phyloP scores from a whole-genome alignment of 495 filamentous ascomycete genomes.

The Neurospora intermedia region DNA sequence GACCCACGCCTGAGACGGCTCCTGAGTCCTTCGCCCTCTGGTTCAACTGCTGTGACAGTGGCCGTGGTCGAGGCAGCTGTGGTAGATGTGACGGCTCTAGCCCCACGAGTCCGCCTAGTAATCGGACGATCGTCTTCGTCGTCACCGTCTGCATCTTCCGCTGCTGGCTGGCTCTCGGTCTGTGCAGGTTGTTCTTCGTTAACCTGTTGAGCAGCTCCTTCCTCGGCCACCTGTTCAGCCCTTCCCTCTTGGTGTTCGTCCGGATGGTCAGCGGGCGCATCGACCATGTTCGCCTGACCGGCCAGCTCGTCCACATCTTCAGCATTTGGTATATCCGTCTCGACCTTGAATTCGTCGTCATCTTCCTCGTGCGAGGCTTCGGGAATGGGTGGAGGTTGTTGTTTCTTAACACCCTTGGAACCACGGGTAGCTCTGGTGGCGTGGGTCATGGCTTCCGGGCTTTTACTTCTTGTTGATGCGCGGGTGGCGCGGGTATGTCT shows the following conservation, averaged over 20 bases:
- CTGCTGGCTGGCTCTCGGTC: slow-evolving; percentile 26
- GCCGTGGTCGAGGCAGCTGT: slow-evolving; percentile 13
- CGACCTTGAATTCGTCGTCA: slow-evolving; percentile 14
- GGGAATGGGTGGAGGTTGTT: slow-evolving; percentile 43
- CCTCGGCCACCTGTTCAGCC: not conserved
- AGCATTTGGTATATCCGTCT: slow-evolving; percentile 24
- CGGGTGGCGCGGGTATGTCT: slow-evolving; percentile 52
- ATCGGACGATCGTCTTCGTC: slow-evolving; percentile 60
- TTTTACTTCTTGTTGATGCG: slow-evolving; percentile 39
- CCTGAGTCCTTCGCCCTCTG: slow-evolving; percentile 19
- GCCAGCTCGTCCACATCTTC: slow-evolving; percentile 10
- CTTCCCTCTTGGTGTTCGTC: slow-evolving; percentile 1
- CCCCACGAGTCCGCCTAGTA: slow-evolving; percentile 40
- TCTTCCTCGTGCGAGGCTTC: slow-evolving; percentile 41
- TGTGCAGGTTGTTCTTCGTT: slow-evolving; percentile 16
- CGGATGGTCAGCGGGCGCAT: not conserved
- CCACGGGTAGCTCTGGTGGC: slow-evolving; percentile 42
- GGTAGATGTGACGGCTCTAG: slow-evolving; percentile 20
- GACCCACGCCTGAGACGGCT: slow-evolving; percentile 40
- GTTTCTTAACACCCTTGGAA: slow-evolving; percentile 51
- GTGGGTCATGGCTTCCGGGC: slow-evolving; percentile 47
- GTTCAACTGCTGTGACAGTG: slow-evolving; percentile 27
- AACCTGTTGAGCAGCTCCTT: slow-evolving; percentile 4
- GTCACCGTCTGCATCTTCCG: slow-evolving; percentile 46
- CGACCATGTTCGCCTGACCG: not conserved